Evolutionary conservation across 331 rosid species (phyloP), one percentile per base, ranked within the genome.

Genomic region (Cydonia oblonga): DNA sequence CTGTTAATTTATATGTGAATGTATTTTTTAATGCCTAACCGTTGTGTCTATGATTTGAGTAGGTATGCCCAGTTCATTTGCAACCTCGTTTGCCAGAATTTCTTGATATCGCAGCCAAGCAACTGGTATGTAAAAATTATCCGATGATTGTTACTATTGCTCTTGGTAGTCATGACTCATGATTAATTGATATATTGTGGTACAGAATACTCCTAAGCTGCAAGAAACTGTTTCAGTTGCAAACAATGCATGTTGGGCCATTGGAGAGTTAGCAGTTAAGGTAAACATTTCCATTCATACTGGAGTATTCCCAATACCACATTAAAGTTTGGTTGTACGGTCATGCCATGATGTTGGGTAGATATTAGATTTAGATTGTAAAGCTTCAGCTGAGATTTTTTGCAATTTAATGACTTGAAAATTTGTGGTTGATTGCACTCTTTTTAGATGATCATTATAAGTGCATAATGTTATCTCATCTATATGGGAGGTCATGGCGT

Each of bases 211-310:
- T 80, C 89, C 96, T 7, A 91, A 85, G 88, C 84, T 91, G 58
- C 87, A 83, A 79, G 93, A 88, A 78, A 89, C 89, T 73, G 78
- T 88, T 83, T 95, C 97, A 32, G 96, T 95, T 69, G 99, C 99
- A 74, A 95, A 95, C 80, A 95, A 95, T 86, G 99, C 99, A 40
- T 95, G 99, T 79, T 95, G 99, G 99, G 96, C 96, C 44, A 91
- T 95, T 69, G 99, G 97, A 77, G 99, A 95, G 72, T 75, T 95
- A 78, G 96, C 97, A n/a, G 86, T 95, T 56, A 95, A 95, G 97
- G 99, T 91, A 88, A 25, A 38, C 5, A 38, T 59, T 71, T 35
- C 40, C 29, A 49, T 49, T 16, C 10, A 16, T 6, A 19, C 20
- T 49, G 54, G 20, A 49, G 54, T 18, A 49, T 49, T 49, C 20